Evolutionary conservation across 768 basidiomycete species (phyloP), one percentile per base, ranked within the genome.

Genomic region (Boletus subparvulus): DNA sequence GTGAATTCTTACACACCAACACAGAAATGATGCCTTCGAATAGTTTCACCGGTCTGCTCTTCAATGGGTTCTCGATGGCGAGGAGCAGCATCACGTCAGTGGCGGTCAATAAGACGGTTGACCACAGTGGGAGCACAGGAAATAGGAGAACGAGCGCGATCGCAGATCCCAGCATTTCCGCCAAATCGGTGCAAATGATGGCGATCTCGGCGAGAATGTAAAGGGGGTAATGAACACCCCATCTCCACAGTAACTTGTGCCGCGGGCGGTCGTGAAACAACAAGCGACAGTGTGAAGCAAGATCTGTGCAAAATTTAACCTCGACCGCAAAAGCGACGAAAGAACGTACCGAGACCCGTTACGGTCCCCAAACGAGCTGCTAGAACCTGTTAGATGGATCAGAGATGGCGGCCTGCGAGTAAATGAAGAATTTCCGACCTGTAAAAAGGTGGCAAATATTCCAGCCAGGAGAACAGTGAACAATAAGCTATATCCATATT

Each of bases 391-490:
- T 37, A 11, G 49, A 56, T 19, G n/a, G 17, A 24, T 62, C 35
- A 66, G 45, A 36, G 24, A 47, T 39, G 39, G 28, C 44, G 26
- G 0, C 33, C 9, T 8, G 33, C n/a, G 24, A 32, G 14, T 36
- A 14, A n/a, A 24, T 28, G 2, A 33, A 43, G 32, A 17, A 58
- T 44, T 17, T 36, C 24, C 33, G 17, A 69, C 89, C 82, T 97
- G 95, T 16, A 94, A 77, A 59, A 90, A 84, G 3, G 89, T 87
- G 16, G 92, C 94, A 53, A 91, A 85, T 9, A 95, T 60, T 11
- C 93, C 93, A 2, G 94, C 78, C 19, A 97, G 69, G 7, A 97
- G 79, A 12, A 98, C 86, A 16, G 92, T 78, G 72, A 96, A 95
- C 32, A 98, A 80, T 14, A 95, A 78, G 57, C 82, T 83, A 73